phyloP scores from a whole-genome alignment of 495 filamentous ascomycete species.

The Staphylotrichum longicolle region DNA sequence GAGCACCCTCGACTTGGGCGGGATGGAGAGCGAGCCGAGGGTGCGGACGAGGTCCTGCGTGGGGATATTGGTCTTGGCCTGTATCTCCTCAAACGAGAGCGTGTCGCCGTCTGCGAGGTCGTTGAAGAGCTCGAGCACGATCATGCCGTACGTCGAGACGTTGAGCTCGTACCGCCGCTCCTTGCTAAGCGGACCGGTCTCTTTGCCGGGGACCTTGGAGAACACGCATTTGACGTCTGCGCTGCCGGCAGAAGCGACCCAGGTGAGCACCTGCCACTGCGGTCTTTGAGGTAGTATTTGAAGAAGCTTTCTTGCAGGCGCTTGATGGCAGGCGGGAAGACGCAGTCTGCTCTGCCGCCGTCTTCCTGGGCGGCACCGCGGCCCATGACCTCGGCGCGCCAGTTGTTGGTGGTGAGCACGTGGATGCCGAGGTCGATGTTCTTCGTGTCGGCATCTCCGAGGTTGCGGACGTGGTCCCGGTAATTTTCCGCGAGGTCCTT shows the following conservation, averaged over 20 bases:
- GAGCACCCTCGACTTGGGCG: slow-evolving; percentile 77
- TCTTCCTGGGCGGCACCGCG: slow-evolving; percentile 41
- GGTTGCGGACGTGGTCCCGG: slow-evolving; percentile 61
- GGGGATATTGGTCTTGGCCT: slow-evolving; percentile 79
- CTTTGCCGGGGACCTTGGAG: slow-evolving; percentile 59
- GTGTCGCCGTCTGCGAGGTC: slow-evolving; percentile 61
- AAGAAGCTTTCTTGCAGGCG: slow-evolving; percentile 80
- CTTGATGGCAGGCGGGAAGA: slow-evolving; percentile 74
- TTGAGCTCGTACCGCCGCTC: slow-evolving; percentile 84
- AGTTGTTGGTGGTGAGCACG: slow-evolving; percentile 88
- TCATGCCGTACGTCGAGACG: slow-evolving; percentile 88
- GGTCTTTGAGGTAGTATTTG: slow-evolving; percentile 82
- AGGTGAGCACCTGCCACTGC: slow-evolving; percentile 86
- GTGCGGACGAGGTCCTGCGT: slow-evolving; percentile 73
- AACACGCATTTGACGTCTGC: slow-evolving; percentile 84
- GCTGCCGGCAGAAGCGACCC: slow-evolving; percentile 66
- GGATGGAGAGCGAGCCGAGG: slow-evolving; percentile 80
- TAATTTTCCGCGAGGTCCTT: slow-evolving; percentile 79
- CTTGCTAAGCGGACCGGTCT: slow-evolving; percentile 60
- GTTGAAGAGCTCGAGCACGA: slow-evolving; percentile 89
- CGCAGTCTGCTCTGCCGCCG: slow-evolving; percentile 54
- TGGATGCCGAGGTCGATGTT: slow-evolving; percentile 76
- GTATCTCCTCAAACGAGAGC: slow-evolving; percentile 80
- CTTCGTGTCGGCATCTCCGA: slow-evolving; percentile 64
- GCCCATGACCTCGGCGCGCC: slow-evolving; percentile 84